Evolutionary conservation across 164 flowering plant species (phyloP).

Genomic region (Liriodendron chinense): DNA sequence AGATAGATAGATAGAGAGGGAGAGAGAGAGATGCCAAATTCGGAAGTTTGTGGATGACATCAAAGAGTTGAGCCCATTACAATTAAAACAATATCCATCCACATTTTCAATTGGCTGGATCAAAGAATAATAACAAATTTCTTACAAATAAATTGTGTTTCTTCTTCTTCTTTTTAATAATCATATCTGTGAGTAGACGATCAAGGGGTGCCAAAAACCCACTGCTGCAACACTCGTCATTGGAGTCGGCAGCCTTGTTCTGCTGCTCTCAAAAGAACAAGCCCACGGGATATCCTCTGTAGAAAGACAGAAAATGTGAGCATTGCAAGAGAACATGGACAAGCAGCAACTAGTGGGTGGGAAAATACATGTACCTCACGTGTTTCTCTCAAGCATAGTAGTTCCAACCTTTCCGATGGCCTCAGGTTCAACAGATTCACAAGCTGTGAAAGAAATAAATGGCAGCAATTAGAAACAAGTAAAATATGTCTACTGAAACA

Average conservation of each 20-base stretch:
- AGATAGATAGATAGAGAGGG: too few species aligned
- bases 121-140: conserved; percentile 22
- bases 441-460: conserved; percentile 56
- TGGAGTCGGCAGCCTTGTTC: conserved; percentile 36
- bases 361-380: conserved; percentile 47
- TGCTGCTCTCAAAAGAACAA: conserved; percentile 21
- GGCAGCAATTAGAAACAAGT: not conserved
- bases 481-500: not conserved
- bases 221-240: conserved; percentile 12
- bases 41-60: too few species aligned
- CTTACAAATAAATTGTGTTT: conserved; percentile 9
- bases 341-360: not conserved
- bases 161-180: not conserved
- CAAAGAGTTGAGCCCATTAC: not conserved
- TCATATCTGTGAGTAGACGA: not conserved
- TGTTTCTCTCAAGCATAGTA: conserved; percentile 74
- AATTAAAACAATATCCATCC: not conserved
- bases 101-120: conserved; percentile 14
- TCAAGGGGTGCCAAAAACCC: conserved; percentile 1
- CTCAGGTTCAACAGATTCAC: conserved; percentile 58
- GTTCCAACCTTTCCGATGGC: conserved; percentile 73
- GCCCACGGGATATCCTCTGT: conserved; percentile 58
- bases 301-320: not conserved
- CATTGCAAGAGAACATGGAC: not conserved
- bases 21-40: too few species aligned